Conservation (phyloP, 306 rosid species). For the Herpetospermum pedunculosum region DNA sequence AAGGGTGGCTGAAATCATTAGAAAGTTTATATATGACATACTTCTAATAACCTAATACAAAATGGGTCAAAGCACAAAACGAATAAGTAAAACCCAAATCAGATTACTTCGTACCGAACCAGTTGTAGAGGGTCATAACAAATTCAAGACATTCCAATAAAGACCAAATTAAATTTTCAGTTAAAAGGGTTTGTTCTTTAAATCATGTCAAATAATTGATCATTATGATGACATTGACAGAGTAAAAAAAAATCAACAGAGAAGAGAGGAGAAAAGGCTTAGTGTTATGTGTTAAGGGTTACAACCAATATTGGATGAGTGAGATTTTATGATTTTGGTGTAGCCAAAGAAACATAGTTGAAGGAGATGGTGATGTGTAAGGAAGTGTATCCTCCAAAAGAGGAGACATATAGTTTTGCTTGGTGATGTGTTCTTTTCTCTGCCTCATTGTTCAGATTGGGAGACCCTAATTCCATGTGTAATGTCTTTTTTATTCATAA, state of each 20-base stretch:
- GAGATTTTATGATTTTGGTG: background rate
- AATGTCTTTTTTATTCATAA: background rate
- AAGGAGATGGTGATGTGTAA: constrained; percentile 9
- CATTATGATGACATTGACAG: background rate
- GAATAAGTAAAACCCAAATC: too few species aligned
- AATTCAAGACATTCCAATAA: too few species aligned
- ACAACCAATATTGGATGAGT: too few species aligned
- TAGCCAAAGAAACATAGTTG: constrained; percentile 4
- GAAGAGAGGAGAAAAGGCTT: background rate
- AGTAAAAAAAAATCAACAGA: background rate
- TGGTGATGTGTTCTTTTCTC: constrained; percentile 1
- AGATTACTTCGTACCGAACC: too few species aligned
- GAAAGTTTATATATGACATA: too few species aligned
- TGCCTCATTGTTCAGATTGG: background rate
- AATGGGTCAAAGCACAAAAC: too few species aligned
- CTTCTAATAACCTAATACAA: too few species aligned
- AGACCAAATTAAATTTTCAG: too few species aligned
- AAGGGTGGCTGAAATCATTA: too few species aligned
- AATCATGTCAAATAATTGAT: constrained; percentile 6
- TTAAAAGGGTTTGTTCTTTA: too few species aligned
- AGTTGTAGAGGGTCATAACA: too few species aligned
- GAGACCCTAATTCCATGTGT: background rate
- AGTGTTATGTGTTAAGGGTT: too few species aligned
- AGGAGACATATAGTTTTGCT: background rate
- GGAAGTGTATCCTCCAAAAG: constrained; percentile 2